Conservation (phyloP, 345 rosid species). For the Carallia brachiata region DNA sequence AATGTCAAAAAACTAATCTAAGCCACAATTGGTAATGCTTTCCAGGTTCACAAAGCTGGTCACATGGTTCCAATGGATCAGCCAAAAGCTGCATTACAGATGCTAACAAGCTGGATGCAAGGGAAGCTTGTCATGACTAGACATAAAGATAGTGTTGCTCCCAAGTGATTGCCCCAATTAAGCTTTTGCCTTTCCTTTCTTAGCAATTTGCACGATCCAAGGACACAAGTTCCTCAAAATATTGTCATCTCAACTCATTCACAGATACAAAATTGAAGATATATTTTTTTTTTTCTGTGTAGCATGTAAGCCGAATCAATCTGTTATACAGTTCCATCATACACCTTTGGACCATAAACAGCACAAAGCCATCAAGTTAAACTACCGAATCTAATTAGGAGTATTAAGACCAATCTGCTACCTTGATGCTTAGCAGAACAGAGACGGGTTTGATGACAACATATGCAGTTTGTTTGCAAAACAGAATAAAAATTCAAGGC, state of each 20-base stretch:
- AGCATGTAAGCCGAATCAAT: not conserved
- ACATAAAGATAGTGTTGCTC: not conserved
- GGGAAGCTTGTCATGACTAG: constrained; percentile 36
- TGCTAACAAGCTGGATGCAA: constrained; percentile 80
- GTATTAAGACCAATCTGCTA: too few relatives aligned
- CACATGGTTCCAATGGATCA: constrained; percentile 99
- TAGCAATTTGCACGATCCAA: not conserved
- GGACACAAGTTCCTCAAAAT: not conserved
- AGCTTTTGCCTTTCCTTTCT: not conserved
- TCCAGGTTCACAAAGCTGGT: constrained; percentile 76
- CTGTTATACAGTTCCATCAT: not conserved
- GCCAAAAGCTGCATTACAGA: constrained; percentile 74
- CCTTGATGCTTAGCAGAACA: too few relatives aligned
- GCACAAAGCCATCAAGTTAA: not conserved
- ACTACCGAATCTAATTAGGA: too few relatives aligned
- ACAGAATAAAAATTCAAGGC: too few relatives aligned
- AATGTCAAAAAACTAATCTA: not conserved
- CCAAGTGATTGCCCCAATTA: constrained; percentile 3
- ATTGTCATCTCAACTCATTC: not conserved
- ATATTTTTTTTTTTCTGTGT: too few relatives aligned
- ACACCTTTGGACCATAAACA: not conserved
- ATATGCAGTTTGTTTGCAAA: too few relatives aligned
- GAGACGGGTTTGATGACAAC: too few relatives aligned
- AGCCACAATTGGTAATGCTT: not conserved
- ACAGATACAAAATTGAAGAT: not conserved